Base-by-base conservation (phyloP, 768 basidiomycete genomes). In the Tricholoma matsutake region DNA sequence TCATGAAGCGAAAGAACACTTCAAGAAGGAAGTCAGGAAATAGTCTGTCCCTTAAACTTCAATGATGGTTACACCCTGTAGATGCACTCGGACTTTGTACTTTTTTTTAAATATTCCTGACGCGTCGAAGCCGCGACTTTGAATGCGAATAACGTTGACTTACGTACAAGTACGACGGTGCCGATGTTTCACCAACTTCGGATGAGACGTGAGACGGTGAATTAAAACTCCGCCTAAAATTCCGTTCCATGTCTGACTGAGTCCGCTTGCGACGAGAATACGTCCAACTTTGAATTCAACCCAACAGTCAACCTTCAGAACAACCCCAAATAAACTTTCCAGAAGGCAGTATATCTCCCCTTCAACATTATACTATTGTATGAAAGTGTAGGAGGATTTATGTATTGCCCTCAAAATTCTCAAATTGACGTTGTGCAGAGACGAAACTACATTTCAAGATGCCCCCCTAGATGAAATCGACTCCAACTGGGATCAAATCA, bases 401-500 rank as follows among this genome's bases (percentile, higher is more conserved):
- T 31, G 29, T 35, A 31, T n/a, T 45, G 22, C 54, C 58, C 51
- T 34, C 57, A 4, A n/a, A 22, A 52, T 55, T 43, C 45, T 22
- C 18, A 37, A 58, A 62, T 63, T 25, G 22, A 25, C 22, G 22
- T 25, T 25, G 8, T 6, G 32, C 69, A 87, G 87, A 75, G 87
- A 88, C 81, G 87, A 89, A 56, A 61, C 61, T 64, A 68, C 80
- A 67, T 84, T 94, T 73, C 88, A 92, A 74, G 92, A 94, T 86
- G 82, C 90, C 77, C 74, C 82, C 67, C 87, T 89, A 69, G 80
- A 73, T 68, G 92, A 94, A 85, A 96, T 98, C 79, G 95, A 98
- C 87, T 96, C 94, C 85, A 98, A 98, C 80, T 97, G 95, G 95
- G 92, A 96, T 83, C 89, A 95, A 76, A 81, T 97, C 72, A 88